These are phyloP conservation scores for Pichia gijzeniarum DNA, from an alignment of 805 yeast genomes.

Conservation along the genomic window DNA sequence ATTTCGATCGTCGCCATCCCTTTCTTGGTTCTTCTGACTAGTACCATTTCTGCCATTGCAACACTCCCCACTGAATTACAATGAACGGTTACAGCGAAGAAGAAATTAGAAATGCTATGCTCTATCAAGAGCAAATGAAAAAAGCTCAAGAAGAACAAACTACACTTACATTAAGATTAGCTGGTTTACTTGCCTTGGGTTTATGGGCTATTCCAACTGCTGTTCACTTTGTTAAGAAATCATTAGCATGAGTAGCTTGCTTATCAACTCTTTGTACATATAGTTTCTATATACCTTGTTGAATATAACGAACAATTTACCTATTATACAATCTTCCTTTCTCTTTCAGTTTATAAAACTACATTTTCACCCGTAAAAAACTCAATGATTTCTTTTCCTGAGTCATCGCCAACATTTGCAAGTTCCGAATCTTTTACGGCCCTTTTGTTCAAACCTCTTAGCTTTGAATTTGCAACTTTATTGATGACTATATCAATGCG, in stretches of 20 bases:
- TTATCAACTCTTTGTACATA: conserved; percentile 2
- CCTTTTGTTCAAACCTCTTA: background rate
- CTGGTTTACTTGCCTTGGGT: conserved; percentile 58
- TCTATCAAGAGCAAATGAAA: conserved; percentile 51
- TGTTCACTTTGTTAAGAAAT: conserved; percentile 47
- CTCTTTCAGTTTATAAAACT: background rate
- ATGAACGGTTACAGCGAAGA: conserved; percentile 30
- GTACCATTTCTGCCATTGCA: background rate
- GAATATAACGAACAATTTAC: too few relatives aligned
- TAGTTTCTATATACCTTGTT: background rate
- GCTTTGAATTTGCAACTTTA: background rate
- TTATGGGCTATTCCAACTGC: conserved; percentile 55
- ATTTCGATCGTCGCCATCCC: conserved; percentile 1
- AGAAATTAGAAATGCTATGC: conserved; percentile 36
- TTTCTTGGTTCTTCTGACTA: too few relatives aligned
- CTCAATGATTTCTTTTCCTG: background rate
- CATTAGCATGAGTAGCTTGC: conserved; percentile 7
- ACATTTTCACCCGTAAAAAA: background rate
- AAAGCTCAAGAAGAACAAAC: conserved; percentile 59
- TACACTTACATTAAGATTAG: conserved; percentile 49
- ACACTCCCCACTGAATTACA: background rate
- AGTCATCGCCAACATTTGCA: background rate
- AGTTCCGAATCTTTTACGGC: background rate
- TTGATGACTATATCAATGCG: background rate
- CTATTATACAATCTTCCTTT: background rate